Percentiles rank a stretch among this genome's conserved stretches.
These are phyloP conservation scores for Aspergillus cejpii DNA, from an alignment of 2,329 filamentous ascomycete species.

Conservation along the genomic window DNA sequence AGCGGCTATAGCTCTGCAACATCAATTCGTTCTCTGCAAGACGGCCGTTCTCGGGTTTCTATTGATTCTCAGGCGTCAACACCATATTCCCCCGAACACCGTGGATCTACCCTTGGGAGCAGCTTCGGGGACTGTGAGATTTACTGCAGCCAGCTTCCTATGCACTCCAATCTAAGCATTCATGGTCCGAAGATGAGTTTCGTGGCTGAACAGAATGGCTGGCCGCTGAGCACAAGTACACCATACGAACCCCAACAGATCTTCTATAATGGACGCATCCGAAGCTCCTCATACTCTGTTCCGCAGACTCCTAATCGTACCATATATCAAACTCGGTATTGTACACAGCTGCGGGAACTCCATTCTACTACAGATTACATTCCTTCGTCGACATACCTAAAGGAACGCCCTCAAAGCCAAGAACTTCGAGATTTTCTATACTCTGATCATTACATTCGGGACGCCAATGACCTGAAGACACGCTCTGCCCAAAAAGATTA, in stretches of 20 bases:
- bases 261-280: slow-evolving; percentile 2
- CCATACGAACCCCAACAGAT: slow-evolving; percentile 11
- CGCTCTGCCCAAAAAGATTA: too few species aligned
- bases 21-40: slow-evolving; percentile 26
- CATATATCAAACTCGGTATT: slow-evolving; percentile 10
- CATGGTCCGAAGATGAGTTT: slow-evolving; percentile 10
- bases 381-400: background rate
- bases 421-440: background rate
- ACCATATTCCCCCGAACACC: slow-evolving; percentile 4
- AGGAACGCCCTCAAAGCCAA: background rate
- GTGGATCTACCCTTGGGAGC: slow-evolving; percentile 16
- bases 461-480: too few species aligned
- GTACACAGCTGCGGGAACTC: slow-evolving; percentile 10
- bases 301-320: background rate
- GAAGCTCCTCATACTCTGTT: slow-evolving; percentile 11
- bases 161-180: slow-evolving; percentile 18
- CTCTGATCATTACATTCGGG: background rate
- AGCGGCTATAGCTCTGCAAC: slow-evolving; percentile 37
- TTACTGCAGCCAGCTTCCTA: slow-evolving; percentile 8
- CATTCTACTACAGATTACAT: slow-evolving; percentile 1
- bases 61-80: slow-evolving; percentile 24
- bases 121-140: slow-evolving; percentile 7
- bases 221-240: slow-evolving; percentile 8
- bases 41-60: slow-evolving; percentile 20
- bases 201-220: slow-evolving; percentile 13